phyloP scores from a whole-genome alignment of 1,284 basidiomycete genomes.

The Microbotryum lychnidis-dioicae region DNA sequence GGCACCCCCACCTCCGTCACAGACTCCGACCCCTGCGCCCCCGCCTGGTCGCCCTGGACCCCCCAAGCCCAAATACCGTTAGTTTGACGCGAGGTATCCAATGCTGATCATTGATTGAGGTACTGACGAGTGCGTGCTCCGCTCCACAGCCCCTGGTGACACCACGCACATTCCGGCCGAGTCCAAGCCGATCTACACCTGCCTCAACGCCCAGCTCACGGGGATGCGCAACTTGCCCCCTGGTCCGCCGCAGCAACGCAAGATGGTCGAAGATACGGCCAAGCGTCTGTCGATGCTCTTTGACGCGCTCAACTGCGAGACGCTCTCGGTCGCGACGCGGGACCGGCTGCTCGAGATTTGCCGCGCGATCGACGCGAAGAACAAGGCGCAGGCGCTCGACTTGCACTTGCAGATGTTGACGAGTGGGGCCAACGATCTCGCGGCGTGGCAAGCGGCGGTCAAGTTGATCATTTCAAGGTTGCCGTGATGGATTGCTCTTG shows the following conservation, averaged over 20 bases:
- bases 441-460: slow-evolving; percentile 33
- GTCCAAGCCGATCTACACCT: slow-evolving; percentile 56
- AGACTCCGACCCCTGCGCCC: slow-evolving; percentile 28
- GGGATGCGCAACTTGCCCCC: slow-evolving; percentile 31
- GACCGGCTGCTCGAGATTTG: slow-evolving; percentile 37
- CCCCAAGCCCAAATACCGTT: slow-evolving; percentile 66
- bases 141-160: slow-evolving; percentile 67
- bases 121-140: background rate
- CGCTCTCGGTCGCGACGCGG: slow-evolving; percentile 45
- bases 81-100: slow-evolving; percentile 40
- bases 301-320: slow-evolving; percentile 85
- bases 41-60: slow-evolving; percentile 37
- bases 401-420: slow-evolving; percentile 31
- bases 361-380: slow-evolving; percentile 29
- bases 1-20: slow-evolving; percentile 29
- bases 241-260: slow-evolving; percentile 60
- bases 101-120: background rate
- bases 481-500: background rate
- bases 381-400: slow-evolving; percentile 29
- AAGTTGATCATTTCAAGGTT: slow-evolving; percentile 30
- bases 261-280: slow-evolving; percentile 80
- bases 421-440: slow-evolving; percentile 22
- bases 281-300: slow-evolving; percentile 77
- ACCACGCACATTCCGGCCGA: slow-evolving; percentile 76
- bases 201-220: slow-evolving; percentile 15